Evolutionary conservation across 805 yeast genomes (phyloP), one percentile per base, ranked within the genome.

Genomic region (Saturnispora ahearnii): DNA sequence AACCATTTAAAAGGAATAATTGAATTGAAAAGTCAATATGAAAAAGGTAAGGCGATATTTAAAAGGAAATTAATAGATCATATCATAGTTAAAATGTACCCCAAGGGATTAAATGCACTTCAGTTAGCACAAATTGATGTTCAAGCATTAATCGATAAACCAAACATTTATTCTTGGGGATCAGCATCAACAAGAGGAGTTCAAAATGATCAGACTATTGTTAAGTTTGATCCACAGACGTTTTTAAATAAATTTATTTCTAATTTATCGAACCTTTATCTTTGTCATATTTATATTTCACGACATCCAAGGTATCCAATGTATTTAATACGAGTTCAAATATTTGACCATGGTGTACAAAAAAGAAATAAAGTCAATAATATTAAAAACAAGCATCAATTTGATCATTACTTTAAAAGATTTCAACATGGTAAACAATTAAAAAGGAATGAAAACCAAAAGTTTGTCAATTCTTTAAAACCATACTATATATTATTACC

Each of bases 61-160:
- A 71, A 68, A 46, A 55, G 63, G 46, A 63, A 60, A 44, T 53
- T 70, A 22, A 65, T 79, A 5, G 79, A 79, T 51, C 60, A 63
- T 33, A 66, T 79, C n/a, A 52, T 78, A 8, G 69, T 62, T 37
- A 73, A 75, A 12, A 74, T 68, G 55, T 83, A 86, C 76, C 65
- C 73, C 1, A 57, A 63, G 5, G 88, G 88, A 0, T 61, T 83
- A 41, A 82, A 81, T 55, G 64, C 82, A 1, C 68, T 80, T 15
- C 95, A 86, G 59, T 59, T 81, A 38, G 82, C 93, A 0, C 88
- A 84, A 52, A 65, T 84, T 5, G 93, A 86, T 56, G 77, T 83
- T 48, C 85, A 82, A 55, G 59, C 75, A 41, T 67, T 84, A 41
- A 76, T 84, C 2, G 84, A 82, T 56, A 73, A 76, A 51, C 81